These are phyloP conservation scores for Gnaphalium uliginosum DNA, from an alignment of 129 eudicot genomes.

Conservation along the genomic window DNA sequence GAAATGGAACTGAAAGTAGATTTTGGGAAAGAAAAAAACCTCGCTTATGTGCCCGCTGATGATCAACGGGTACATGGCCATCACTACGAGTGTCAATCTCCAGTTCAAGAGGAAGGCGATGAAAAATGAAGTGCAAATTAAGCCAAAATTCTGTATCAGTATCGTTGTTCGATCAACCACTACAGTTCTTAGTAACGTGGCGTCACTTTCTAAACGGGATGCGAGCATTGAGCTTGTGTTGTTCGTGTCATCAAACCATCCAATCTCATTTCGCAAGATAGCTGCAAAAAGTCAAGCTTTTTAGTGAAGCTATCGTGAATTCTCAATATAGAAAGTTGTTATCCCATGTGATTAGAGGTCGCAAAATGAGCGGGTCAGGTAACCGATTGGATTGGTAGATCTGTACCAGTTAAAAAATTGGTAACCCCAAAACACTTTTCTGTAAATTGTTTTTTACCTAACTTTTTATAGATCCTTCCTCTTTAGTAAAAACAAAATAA, in stretches of 20 bases:
- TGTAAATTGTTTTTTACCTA: too few relatives aligned
- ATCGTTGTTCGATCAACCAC: constrained; percentile 90
- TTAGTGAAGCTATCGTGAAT: not conserved
- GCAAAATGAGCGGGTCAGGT: too few relatives aligned
- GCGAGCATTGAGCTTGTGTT: constrained; percentile 96
- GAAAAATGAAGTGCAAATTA: constrained; percentile 76
- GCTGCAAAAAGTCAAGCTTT: constrained; percentile 54
- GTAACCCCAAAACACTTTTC: too few relatives aligned
- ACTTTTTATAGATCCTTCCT: too few relatives aligned
- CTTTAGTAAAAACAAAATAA: too few relatives aligned
- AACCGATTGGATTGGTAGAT: too few relatives aligned
- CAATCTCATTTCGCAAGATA: constrained; percentile 89
- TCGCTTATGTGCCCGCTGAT: constrained; percentile 97
- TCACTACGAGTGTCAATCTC: constrained; percentile 86
- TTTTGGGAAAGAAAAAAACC: constrained; percentile 42
- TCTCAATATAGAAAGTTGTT: not conserved
- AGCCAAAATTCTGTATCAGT: constrained; percentile 81
- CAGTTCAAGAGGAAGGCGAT: constrained; percentile 92
- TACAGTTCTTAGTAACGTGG: constrained; percentile 76
- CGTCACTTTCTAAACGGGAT: constrained; percentile 92
- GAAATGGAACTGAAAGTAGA: not conserved
- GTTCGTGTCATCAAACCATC: constrained; percentile 88
- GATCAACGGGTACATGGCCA: constrained; percentile 88
- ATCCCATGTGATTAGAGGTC: not conserved
- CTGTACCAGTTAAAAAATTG: too few relatives aligned